Base-by-base conservation (phyloP, 2,329 filamentous ascomycete genomes). In the Alternaria arborescens region DNA sequence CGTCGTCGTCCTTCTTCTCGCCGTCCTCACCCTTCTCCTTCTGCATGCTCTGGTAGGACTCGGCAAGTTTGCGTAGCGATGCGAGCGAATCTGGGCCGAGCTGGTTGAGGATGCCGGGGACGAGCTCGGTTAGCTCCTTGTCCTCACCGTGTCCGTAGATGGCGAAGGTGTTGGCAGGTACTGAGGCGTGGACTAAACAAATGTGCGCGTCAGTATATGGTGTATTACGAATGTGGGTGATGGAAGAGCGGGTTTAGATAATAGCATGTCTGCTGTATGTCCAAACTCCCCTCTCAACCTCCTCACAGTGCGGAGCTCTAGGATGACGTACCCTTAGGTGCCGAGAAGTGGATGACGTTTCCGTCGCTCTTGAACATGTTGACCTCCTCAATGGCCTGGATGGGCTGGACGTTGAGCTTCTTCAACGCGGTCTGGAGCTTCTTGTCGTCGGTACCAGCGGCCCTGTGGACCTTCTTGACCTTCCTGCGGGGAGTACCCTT, bases 321-420 rank as follows among this genome's bases (percentile, higher is more conserved):
- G 30, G 42, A 28, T 43, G 46, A 75, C 88, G 79, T 85, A 98
- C 95, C 95, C 88, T 97, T 97, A 75, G 95, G 95, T 78, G 92
- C 92, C 77, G 93, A 91, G 82, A 99, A 99, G 89, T 99, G 95
- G 79, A 99, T 98, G 82, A 99, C 95, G 83, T 99, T 99, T 83
- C 95, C 95, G 81, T 99, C 95, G 81, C 92, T 91, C 91, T 99
- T 99, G 91, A 99, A 99, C 95, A 99, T 99, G 91, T 99, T 99
- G 82, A 99, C 95, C 87, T 99, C 95, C 89, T 99, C 95, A 77
- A 99, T 99, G 71, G 92, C 93, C 87, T 97, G 94, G 84, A 99
- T 98, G 78, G 95, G 95, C 89, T 99, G 95, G 62, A 97, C 94
- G 85, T 98, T 98, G 82, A 99, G 89, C 91, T 99, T 99, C 92